Percentiles rank a stretch among this genome's conserved stretches.
These are phyloP conservation scores for Tetrapisispora fleetii DNA, from an alignment of 805 yeast genomes.

Conservation along the genomic window DNA sequence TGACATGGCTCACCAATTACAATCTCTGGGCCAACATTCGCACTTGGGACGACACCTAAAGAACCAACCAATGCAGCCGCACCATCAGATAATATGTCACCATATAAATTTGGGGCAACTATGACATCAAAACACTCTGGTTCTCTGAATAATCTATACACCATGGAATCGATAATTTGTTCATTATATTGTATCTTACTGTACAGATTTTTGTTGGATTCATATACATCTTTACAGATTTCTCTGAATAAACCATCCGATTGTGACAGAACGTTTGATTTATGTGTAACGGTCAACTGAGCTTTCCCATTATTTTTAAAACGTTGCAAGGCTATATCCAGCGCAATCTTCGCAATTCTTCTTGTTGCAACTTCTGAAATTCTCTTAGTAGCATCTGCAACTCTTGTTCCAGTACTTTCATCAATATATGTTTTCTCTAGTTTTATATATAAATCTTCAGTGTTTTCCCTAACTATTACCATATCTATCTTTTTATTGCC, in stretches of 20 bases:
- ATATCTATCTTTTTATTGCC: constrained; percentile 82
- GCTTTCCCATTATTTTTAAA: constrained; percentile 56
- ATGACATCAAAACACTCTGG: constrained; percentile 96
- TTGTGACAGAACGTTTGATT: constrained; percentile 85
- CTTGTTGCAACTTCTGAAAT: constrained; percentile 80
- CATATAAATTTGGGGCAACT: constrained; percentile 97
- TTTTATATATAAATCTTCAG: constrained; percentile 94
- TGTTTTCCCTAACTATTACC: constrained; percentile 97
- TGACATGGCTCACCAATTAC: constrained; percentile 99
- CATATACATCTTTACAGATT: constrained; percentile 40
- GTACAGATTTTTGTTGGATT: constrained; percentile 48
- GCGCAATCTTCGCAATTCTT: constrained; percentile 82
- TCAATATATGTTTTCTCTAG: constrained; percentile 67
- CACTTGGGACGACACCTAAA: constrained; percentile 95
- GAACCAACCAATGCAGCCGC: constrained; percentile 98
- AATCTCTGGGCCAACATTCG: constrained; percentile 92
- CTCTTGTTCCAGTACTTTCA: constrained; percentile 71
- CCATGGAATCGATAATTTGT: constrained; percentile 99
- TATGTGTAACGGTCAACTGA: constrained; percentile 82
- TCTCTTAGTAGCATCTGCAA: constrained; percentile 97
- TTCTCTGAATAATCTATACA: constrained; percentile 96
- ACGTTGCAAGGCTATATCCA: constrained; percentile 88
- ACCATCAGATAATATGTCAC: constrained; percentile 94
- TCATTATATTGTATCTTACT: constrained; percentile 64
- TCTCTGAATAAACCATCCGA: constrained; percentile 96